Conservation (phyloP, 2,329 filamentous ascomycete species). For the Penicillium glabrum region DNA sequence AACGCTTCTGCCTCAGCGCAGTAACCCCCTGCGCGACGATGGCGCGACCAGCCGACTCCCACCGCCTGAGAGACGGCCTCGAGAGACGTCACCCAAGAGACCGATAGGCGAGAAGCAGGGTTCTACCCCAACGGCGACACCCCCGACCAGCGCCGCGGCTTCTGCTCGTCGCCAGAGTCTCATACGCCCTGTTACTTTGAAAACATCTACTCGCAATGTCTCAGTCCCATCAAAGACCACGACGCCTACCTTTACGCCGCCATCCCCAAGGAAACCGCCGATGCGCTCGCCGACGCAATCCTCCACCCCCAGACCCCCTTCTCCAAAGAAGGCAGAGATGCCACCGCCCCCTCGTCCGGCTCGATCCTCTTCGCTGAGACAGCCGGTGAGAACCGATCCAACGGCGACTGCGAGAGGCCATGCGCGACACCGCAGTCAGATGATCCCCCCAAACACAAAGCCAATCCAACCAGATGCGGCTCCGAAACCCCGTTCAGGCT, state of each 20-base stretch:
- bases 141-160: background rate
- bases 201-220: constrained; percentile 13
- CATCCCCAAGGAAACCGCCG: constrained; percentile 26
- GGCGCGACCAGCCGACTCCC: constrained; percentile 18
- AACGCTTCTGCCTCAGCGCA: constrained; percentile 34
- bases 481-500: constrained; percentile 28
- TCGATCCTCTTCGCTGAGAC: constrained; percentile 39
- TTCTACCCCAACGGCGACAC: background rate
- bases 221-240: constrained; percentile 20
- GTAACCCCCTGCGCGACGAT: constrained; percentile 21
- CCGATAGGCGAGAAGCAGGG: constrained; percentile 6
- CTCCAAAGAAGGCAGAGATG: constrained; percentile 34
- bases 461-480: constrained; percentile 12
- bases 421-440: constrained; percentile 37
- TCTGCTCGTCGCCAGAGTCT: constrained; percentile 31
- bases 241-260: constrained; percentile 15
- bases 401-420: constrained; percentile 24
- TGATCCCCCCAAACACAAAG: constrained; percentile 21
- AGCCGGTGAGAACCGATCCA: constrained; percentile 25
- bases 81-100: constrained; percentile 17
- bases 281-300: constrained; percentile 10
- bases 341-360: constrained; percentile 33
- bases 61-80: constrained; percentile 17
- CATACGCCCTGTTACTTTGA: constrained; percentile 27
- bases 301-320: constrained; percentile 14